Evolutionary conservation across 75 land plant genomes (phyloP).

Genomic region (Cryptomeria japonica): DNA sequence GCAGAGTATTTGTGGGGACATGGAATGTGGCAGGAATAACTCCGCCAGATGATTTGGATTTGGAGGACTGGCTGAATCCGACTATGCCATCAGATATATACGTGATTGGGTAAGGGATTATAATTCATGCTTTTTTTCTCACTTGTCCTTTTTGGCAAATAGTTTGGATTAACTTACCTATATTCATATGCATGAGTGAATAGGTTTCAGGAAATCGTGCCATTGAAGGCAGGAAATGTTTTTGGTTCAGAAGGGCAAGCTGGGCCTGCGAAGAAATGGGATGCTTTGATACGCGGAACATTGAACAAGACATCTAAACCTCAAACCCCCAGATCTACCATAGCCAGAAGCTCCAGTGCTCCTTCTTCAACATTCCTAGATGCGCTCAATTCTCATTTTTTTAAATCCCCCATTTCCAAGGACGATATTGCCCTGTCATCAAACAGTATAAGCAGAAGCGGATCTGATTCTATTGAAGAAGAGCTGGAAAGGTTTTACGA

Average conservation of each 20-base stretch:
- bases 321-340: neutral
- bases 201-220: slow-evolving; percentile 81
- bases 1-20: slow-evolving; percentile 63
- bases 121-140: neutral
- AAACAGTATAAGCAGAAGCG: neutral
- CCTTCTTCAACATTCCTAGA: neutral
- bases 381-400: neutral
- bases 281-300: slow-evolving; percentile 45
- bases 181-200: neutral
- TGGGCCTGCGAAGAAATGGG: slow-evolving; percentile 39
- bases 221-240: slow-evolving; percentile 58
- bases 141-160: neutral
- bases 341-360: slow-evolving; percentile 12
- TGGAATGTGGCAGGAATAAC: slow-evolving; percentile 75
- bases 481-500: neutral
- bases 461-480: neutral
- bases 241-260: slow-evolving; percentile 46
- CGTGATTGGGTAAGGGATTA: slow-evolving; percentile 60
- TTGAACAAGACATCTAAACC: slow-evolving; percentile 37
- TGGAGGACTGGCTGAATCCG: slow-evolving; percentile 56
- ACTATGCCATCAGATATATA: slow-evolving; percentile 49
- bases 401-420: neutral
- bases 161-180: neutral
- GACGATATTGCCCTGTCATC: neutral
- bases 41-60: slow-evolving; percentile 41